Base-by-base conservation (phyloP, 306 rosid species). In the Cucurbita maxima region DNA sequence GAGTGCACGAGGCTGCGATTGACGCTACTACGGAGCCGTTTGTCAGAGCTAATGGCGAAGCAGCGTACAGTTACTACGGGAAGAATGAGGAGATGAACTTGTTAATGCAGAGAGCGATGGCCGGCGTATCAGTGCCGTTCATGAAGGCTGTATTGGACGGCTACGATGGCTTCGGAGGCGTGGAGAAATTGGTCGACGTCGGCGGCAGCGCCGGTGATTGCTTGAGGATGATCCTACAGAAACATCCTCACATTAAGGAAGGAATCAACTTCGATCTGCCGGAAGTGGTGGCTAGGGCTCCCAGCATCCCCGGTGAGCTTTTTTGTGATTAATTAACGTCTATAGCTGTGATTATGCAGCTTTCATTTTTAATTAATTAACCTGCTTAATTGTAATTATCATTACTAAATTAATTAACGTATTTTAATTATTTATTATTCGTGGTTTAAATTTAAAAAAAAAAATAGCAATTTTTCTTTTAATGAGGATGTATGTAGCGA, bases 161-260 rank as follows among this genome's bases (percentile, higher is more conserved):
- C 22, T 94, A 94, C 51, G 76, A 83, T 62, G 98, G 96, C 36
- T 86, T 94, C 41, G 66, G 73, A 30, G 90, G 90, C 5, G 92
- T 89, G 8, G 30, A 64, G 69, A 87, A 53, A 68, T 74, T 94
- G 14, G 97, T 94, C 7, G 98, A 94, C 48, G 97, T 94, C 5
- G 98, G 97, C 1, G 98, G 98, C 16, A 94, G 98, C 22, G 97
- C 87, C 2, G 96, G 94, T 4, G 96, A 93, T 77, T 93, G 98
- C 85, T 86, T 94, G 72, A 62, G 83, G 51, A 94, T 90, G 98
- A 94, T 94, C 66, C 8, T 90, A 22, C 81, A 50, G 4, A 90
- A 86, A 53, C 71, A 82, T 25, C 96, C 96, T 4, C 10, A 40
- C 9, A 77, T 94, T 3, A 60, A 57, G 4, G 79, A 87, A 58